These are phyloP conservation scores for Dioscorea alata DNA, from an alignment of 106 monocot genomes.

Conservation along the genomic window DNA sequence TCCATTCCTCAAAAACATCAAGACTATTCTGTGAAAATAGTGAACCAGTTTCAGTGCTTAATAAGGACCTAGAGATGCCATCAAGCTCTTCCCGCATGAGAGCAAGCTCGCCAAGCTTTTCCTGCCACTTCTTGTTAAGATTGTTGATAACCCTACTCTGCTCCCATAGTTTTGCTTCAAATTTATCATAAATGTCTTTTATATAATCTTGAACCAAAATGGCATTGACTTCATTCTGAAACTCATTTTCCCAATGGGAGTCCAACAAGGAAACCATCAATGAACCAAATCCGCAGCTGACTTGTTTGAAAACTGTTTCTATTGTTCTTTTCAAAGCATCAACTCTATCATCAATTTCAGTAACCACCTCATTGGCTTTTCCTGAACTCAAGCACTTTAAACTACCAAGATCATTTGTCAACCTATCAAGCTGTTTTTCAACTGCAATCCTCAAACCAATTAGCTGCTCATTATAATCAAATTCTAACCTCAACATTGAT, in stretches of 20 bases:
- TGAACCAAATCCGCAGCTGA: slow-evolving; percentile 12
- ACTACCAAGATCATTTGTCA: slow-evolving; percentile 34
- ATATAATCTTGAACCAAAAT: slow-evolving; percentile 39
- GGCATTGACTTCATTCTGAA: slow-evolving; percentile 47
- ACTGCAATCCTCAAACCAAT: slow-evolving; percentile 27
- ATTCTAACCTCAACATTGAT: too few relatives aligned
- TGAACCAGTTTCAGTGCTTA: slow-evolving; percentile 29
- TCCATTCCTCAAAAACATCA: slow-evolving; percentile 53
- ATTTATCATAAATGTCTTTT: slow-evolving; percentile 32
- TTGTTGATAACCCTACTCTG: slow-evolving; percentile 33
- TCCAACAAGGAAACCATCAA: slow-evolving; percentile 34
- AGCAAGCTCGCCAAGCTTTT: slow-evolving; percentile 31
- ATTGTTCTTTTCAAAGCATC: slow-evolving; percentile 34
- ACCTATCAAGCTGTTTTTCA: slow-evolving; percentile 51
- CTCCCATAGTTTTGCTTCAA: slow-evolving; percentile 35
- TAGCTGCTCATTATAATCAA: slow-evolving; percentile 18
- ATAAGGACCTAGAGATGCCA: slow-evolving; percentile 37
- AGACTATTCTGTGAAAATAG: slow-evolving; percentile 18
- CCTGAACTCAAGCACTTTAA: slow-evolving; percentile 8
- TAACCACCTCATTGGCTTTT: slow-evolving; percentile 17
- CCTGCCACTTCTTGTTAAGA: slow-evolving; percentile 35
- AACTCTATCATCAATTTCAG: slow-evolving; percentile 25
- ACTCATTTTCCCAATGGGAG: slow-evolving; percentile 47
- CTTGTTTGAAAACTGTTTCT: slow-evolving; percentile 27
- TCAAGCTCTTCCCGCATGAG: slow-evolving; percentile 52